Evolutionary conservation across 2,329 filamentous ascomycete species (phyloP), one percentile per base, ranked within the genome.

Genomic region (Hypoxylon sp.): DNA sequence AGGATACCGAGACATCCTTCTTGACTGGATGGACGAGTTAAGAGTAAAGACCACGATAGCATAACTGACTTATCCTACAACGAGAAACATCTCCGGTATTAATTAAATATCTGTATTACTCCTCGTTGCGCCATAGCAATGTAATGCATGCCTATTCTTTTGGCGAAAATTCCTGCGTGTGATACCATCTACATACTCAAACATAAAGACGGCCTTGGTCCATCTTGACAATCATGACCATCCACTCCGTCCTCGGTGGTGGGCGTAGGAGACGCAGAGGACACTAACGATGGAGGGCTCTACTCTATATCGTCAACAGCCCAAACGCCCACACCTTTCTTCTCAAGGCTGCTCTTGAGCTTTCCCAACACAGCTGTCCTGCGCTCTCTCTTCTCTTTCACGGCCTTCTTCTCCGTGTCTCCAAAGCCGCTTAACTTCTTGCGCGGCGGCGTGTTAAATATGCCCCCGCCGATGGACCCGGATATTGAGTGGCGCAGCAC

Each of bases 401-500:
- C 77, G 30, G 83, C 82, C 30, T 80, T 80, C 81, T 89, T 90
- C 76, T 91, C 90, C 58, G 85, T 83, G 33, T 82, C 81, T 64
- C 84, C 88, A 72, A 88, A 91, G 17, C 88, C 88, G 67, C 84
- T 89, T 63, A 91, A 73, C 82, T 90, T 91, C 81, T 88, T 90
- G 48, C 88, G 81, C 1, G 87, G 85, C 27, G 87, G 82, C 20
- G 85, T 85, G 66, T 79, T 73, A 48, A 76, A 73, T 55, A 76
- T 71, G 55, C 76, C 74, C 5, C 74, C 71, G 35, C 77, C 69
- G 4, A 78, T 75, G 53, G 86, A 82, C 11, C 82, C 83, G 27
- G 84, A 79, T 42, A 81, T 68, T 20, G 80, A 81, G 71, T 79
- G 79, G 27, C 84, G 82, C 59, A 85, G 77, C 48, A 75, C 78